Evolutionary conservation across 768 basidiomycete genomes (phyloP).

Genomic region (Asterophora parasitica): DNA sequence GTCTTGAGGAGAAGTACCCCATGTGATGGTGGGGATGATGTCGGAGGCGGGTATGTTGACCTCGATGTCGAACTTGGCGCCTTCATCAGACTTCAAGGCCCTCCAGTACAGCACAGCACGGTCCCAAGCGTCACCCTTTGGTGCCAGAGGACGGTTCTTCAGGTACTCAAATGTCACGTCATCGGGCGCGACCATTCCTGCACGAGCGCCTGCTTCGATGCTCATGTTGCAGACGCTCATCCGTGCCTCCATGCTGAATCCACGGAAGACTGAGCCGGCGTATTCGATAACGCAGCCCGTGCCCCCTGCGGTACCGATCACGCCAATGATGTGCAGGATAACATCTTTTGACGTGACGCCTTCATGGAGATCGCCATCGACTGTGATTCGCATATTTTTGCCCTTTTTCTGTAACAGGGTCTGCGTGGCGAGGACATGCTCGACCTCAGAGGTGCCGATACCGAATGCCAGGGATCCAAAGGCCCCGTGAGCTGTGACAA

Average conservation of each 20-base stretch:
- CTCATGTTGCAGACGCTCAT: conserved; percentile 96
- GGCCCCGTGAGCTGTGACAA: conserved; percentile 71
- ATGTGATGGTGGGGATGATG: conserved; percentile 86
- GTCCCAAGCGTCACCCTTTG: conserved; percentile 84
- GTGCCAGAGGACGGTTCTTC: conserved; percentile 72
- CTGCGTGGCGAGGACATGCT: conserved; percentile 91
- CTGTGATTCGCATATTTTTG: conserved; percentile 90
- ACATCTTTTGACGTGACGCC: conserved; percentile 90
- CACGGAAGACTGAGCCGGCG: conserved; percentile 82
- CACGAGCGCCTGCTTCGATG: conserved; percentile 89
- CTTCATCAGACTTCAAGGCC: conserved; percentile 72
- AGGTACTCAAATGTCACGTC: conserved; percentile 85
- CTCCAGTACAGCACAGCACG: conserved; percentile 83
- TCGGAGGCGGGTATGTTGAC: conserved; percentile 77
- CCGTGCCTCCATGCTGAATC: conserved; percentile 84
- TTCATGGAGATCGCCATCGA: conserved; percentile 75
- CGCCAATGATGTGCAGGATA: conserved; percentile 84
- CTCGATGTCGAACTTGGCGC: conserved; percentile 80
- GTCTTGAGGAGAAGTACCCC: conserved; percentile 92
- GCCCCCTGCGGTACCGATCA: conserved; percentile 91
- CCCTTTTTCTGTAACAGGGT: conserved; percentile 82
- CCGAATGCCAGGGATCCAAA: conserved; percentile 92
- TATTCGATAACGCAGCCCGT: conserved; percentile 92
- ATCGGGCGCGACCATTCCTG: conserved; percentile 91
- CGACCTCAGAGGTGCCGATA: conserved; percentile 91